phyloP scores from a whole-genome alignment of 2,329 filamentous ascomycete genomes.

The Pyrenophora tritici-repentis region DNA sequence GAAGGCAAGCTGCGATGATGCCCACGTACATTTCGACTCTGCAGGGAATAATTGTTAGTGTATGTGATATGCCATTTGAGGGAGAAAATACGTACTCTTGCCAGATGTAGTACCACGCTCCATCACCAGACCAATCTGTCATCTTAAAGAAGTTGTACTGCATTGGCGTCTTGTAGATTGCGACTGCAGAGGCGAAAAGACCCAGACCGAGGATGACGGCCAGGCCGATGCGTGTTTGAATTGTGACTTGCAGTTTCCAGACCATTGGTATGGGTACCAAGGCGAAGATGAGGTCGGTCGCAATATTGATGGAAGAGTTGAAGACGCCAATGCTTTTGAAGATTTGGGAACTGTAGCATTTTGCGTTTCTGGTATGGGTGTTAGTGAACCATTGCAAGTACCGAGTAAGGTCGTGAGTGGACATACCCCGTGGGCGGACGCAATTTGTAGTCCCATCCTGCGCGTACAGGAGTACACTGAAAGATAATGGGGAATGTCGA shows the following conservation, averaged over 20 bases:
- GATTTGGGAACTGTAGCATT: constrained; percentile 43
- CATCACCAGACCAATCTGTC: constrained; percentile 30
- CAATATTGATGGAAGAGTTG: constrained; percentile 51
- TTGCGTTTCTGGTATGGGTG: constrained; percentile 17
- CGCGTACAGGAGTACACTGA: constrained; percentile 47
- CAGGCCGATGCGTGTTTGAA: constrained; percentile 47
- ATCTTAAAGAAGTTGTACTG: constrained; percentile 39
- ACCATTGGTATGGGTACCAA: constrained; percentile 51
- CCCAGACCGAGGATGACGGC: constrained; percentile 44
- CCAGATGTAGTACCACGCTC: constrained; percentile 35
- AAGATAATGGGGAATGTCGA: constrained; percentile 32
- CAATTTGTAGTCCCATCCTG: constrained; percentile 50
- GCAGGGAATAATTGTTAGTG: constrained; percentile 1
- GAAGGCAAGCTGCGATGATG: constrained; percentile 38
- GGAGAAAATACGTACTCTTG: constrained; percentile 21
- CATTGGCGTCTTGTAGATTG: constrained; percentile 31
- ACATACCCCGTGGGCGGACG: constrained; percentile 27
- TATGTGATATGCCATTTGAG: background rate
- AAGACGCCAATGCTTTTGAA: constrained; percentile 55
- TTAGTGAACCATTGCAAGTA: background rate
- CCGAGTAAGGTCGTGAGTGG: too few species aligned
- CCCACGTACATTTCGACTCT: constrained; percentile 41
- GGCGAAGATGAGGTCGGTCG: constrained; percentile 49
- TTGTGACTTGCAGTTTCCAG: constrained; percentile 49
- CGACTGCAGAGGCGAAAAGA: constrained; percentile 40